Percentiles rank a stretch among this genome's conserved stretches.
These are phyloP conservation scores for Scheffersomyces cryptocercus DNA, from an alignment of 1,139 yeast genomes.

Conservation along the genomic window DNA sequence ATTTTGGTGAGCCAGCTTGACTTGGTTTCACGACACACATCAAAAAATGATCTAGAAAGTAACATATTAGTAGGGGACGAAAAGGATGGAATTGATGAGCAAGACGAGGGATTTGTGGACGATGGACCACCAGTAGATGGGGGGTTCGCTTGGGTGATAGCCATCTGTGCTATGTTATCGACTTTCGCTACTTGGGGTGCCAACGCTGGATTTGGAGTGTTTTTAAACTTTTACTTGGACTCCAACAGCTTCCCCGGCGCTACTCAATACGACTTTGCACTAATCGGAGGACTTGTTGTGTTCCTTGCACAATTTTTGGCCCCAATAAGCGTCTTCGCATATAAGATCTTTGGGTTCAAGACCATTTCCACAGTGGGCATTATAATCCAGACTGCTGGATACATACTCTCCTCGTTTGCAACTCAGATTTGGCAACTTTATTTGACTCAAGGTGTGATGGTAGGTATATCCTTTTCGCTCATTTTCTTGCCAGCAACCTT, in stretches of 20 bases:
- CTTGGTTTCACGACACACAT: slow-evolving; percentile 12
- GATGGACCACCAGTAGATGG: slow-evolving; percentile 60
- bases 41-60: not conserved
- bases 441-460: slow-evolving; percentile 66
- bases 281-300: slow-evolving; percentile 67
- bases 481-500: slow-evolving; percentile 61
- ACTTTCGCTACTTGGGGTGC: slow-evolving; percentile 73
- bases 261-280: slow-evolving; percentile 59
- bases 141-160: slow-evolving; percentile 72
- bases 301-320: slow-evolving; percentile 59
- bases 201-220: slow-evolving; percentile 70
- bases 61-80: slow-evolving; percentile 1
- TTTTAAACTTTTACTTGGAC: slow-evolving; percentile 55
- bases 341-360: slow-evolving; percentile 35
- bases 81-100: slow-evolving; percentile 10
- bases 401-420: slow-evolving; percentile 64
- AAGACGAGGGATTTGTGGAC: slow-evolving; percentile 7
- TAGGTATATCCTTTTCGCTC: slow-evolving; percentile 62
- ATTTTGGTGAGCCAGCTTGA: slow-evolving; percentile 24
- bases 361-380: slow-evolving; percentile 48
- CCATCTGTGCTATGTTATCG: slow-evolving; percentile 50
- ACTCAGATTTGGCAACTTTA: slow-evolving; percentile 64
- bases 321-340: slow-evolving; percentile 47
- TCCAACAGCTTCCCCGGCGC: slow-evolving; percentile 56
- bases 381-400: slow-evolving; percentile 54